Conservation (phyloP, 352 stramenopile species). For the Pythium rishiriense region DNA sequence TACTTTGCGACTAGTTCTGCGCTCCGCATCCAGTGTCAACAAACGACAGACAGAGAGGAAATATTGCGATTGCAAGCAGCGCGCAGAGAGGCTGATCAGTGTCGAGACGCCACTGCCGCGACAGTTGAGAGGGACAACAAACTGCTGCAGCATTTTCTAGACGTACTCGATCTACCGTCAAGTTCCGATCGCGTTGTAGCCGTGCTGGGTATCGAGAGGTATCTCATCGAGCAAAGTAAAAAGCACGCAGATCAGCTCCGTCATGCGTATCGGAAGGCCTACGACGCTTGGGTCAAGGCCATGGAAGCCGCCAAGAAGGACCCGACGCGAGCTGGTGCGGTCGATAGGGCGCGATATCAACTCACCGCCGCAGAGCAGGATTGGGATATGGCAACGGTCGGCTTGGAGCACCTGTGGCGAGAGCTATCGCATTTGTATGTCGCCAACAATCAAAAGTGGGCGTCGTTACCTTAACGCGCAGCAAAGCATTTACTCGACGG, state of each 20-base stretch:
- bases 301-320: neutral
- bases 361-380: neutral
- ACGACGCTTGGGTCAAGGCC: neutral
- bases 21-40: neutral
- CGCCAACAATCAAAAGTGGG: neutral
- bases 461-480: neutral
- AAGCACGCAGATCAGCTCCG: neutral
- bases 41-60: neutral
- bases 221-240: neutral
- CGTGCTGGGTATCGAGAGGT: neutral
- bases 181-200: neutral
- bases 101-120: neutral
- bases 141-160: neutral
- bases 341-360: neutral
- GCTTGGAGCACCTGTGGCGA: neutral
- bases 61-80: neutral
- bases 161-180: neutral
- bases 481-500: neutral
- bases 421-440: conserved; percentile 1
- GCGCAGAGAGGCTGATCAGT: neutral
- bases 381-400: neutral
- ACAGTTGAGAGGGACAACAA: neutral
- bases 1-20: neutral
- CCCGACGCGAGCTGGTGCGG: neutral
- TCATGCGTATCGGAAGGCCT: neutral